phyloP scores from a whole-genome alignment of 2,329 filamentous ascomycete genomes.

The Fusarium duplospermum region DNA sequence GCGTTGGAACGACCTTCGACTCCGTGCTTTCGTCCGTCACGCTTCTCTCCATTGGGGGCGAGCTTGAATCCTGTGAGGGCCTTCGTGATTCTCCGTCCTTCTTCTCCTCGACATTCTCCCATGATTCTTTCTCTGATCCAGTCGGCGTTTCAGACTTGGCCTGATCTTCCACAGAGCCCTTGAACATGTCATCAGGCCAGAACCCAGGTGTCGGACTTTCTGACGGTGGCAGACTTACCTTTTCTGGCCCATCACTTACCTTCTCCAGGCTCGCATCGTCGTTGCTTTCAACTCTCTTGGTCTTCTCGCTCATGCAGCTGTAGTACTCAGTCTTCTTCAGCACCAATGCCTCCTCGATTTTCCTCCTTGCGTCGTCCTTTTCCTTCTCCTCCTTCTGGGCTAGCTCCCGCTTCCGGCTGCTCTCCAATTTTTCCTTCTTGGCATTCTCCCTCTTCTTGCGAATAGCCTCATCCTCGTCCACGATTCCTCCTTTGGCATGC shows the following conservation, averaged over 20 bases:
- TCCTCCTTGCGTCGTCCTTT: conserved; percentile 41
- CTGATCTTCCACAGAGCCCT: conserved; percentile 25
- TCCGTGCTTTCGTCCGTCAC: conserved; percentile 25
- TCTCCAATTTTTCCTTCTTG: conserved; percentile 41
- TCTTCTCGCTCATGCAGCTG: conserved; percentile 28
- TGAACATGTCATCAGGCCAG: conserved; percentile 40
- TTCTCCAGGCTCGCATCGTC: conserved; percentile 5
- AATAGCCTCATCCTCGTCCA: conserved; percentile 59
- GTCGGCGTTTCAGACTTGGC: conserved; percentile 1
- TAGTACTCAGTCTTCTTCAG: conserved; percentile 41
- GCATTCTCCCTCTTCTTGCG: conserved; percentile 43
- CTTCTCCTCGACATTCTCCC: conserved; percentile 22
- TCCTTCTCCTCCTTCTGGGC: conserved; percentile 22
- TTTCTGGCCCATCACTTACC: conserved; percentile 18
- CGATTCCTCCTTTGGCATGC: conserved; percentile 67
- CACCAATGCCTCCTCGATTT: conserved; percentile 41
- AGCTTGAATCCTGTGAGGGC: conserved; percentile 5
- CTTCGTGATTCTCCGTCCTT: background rate
- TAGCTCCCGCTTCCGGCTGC: conserved; percentile 42
- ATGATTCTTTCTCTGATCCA: conserved; percentile 12
- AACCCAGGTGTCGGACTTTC: conserved; percentile 25
- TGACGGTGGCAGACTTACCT: conserved; percentile 10
- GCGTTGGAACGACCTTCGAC: conserved; percentile 24
- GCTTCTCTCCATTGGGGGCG: conserved; percentile 12
- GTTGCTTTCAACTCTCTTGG: conserved; percentile 18